These are phyloP conservation scores for Ascodesmis nigricans DNA, from an alignment of 495 filamentous ascomycete species.

Conservation along the genomic window DNA sequence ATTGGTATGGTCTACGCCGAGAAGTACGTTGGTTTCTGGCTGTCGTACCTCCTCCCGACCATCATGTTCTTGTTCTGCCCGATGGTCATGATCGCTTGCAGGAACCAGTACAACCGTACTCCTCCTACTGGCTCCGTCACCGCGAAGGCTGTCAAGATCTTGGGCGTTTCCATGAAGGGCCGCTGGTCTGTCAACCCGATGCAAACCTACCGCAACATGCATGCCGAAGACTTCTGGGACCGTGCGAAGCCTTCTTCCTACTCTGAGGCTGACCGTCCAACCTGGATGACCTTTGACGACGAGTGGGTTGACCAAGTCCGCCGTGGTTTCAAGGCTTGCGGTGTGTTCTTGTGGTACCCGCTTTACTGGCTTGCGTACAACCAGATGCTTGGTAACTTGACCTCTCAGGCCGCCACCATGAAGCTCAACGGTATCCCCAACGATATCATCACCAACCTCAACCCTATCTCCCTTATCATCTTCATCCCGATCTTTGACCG, in stretches of 20 bases:
- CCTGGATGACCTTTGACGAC: conserved; percentile 51
- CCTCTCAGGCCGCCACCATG: conserved; percentile 39
- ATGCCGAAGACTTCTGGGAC: conserved; percentile 35
- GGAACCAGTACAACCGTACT: conserved; percentile 32
- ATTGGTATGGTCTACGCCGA: conserved; percentile 24
- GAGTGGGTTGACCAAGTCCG: conserved; percentile 42
- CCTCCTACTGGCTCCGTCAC: conserved; percentile 41
- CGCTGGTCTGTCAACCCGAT: conserved; percentile 32
- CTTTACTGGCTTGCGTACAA: conserved; percentile 30
- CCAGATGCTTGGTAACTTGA: conserved; percentile 31
- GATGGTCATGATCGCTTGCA: conserved; percentile 34
- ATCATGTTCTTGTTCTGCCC: conserved; percentile 36
- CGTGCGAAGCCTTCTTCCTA: conserved; percentile 37
- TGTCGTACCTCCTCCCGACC: conserved; percentile 38
- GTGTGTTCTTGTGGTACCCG: conserved; percentile 30
- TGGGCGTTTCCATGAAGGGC: conserved; percentile 34
- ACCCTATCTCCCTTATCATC: conserved; percentile 55
- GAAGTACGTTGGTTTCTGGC: conserved; percentile 52
- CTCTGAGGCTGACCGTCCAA: conserved; percentile 25
- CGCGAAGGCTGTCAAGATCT: conserved; percentile 31
- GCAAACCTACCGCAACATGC: conserved; percentile 28
- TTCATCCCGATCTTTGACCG: conserved; percentile 55
- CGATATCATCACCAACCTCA: conserved; percentile 57
- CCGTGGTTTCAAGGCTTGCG: conserved; percentile 43
- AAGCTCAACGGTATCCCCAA: conserved; percentile 44